Evolutionary conservation across 208 protist species (phyloP), one percentile per base, ranked within the genome.

Genomic region (Trypanosoma theileri): DNA sequence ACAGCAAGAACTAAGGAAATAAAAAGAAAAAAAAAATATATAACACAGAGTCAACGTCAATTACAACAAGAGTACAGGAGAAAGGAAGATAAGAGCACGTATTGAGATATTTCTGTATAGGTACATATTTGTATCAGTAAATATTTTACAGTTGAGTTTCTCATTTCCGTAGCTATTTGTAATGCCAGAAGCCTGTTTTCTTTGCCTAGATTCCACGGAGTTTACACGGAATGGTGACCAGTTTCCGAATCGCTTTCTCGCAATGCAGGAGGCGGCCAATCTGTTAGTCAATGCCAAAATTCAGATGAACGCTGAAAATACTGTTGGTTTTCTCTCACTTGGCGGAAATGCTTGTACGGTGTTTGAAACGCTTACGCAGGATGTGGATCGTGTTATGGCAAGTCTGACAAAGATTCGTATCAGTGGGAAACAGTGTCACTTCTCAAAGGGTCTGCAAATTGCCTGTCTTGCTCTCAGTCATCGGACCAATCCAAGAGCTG

Each of bases 171-270:
- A 17, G 16, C 9, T 22, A 21, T 66, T 66, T 31, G 51, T 41
- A 4, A 95, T 95, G 90, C 87, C 87, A 2, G 90, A 97, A 68
- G 89, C 91, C 31, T 94, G 85, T 53, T 96, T 96, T 81, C 71
- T 97, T 14, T 97, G 93, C 69, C 46, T 99, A 45, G 98, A 99
- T 84, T 98, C 96, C 56, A 97, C 91, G 35, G 98, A 99, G 85
- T 99, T 89, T 81, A 99, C 99, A 97, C 88, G 98, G 51, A 99
- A 99, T 87, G 97, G 98, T 19, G 98, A 99, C 78, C 99, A 98
- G 73, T 81, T 89, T 54, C 98, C 98, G 22, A 98, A 91, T 12
- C 89, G 98, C 35, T 80, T 99, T 71, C 83, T 97, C 55, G 97
- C 96, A 14, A 96, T 98, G 75, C 80, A 91, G 53, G 98, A 99